A percentile compares a stretch with the other conserved stretches of the same genome.
phyloP scores from a whole-genome alignment of 139 green algal genomes.

The Micromonas pusilla region DNA sequence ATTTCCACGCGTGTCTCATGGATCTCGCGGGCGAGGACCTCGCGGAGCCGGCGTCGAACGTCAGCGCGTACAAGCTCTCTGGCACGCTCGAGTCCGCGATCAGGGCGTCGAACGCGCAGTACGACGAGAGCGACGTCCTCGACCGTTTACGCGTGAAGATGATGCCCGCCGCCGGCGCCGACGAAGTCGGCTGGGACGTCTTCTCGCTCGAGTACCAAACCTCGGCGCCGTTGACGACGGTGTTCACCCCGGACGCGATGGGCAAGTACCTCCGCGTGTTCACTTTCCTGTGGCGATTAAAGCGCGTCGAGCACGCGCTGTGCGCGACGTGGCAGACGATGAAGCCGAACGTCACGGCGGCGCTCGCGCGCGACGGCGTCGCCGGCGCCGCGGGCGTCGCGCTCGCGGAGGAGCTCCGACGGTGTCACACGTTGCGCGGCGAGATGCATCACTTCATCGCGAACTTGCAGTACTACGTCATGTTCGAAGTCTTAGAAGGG shows the following conservation, averaged over 20 bases:
- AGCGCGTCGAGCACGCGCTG: conserved; percentile 71
- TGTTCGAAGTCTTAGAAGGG: conserved; percentile 72
- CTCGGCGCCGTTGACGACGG: conserved; percentile 50
- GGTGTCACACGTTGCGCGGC: conserved; percentile 58
- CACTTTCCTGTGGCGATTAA: conserved; percentile 80
- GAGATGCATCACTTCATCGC: conserved; percentile 83
- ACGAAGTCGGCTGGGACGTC: conserved; percentile 76
- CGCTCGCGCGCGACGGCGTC: conserved; percentile 8
- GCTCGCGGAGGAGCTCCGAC: conserved; percentile 43
- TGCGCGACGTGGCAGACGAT: conserved; percentile 59
- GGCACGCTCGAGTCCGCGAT: conserved; percentile 69
- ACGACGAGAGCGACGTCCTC: conserved; percentile 64
- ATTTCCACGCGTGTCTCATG: conserved; percentile 76
- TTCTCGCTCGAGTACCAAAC: conserved; percentile 79
- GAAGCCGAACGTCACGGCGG: conserved; percentile 39
- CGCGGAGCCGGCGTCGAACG: conserved; percentile 37
- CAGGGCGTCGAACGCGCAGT: conserved; percentile 52
- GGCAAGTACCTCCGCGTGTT: conserved; percentile 67
- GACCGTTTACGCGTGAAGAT: conserved; percentile 31
- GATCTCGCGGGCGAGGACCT: conserved; percentile 52
- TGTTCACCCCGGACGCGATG: conserved; percentile 60
- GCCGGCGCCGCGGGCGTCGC: not conserved
- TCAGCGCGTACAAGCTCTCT: conserved; percentile 56
- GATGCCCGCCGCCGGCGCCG: conserved; percentile 28
- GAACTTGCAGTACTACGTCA: conserved; percentile 90